A percentile compares a stretch with the other conserved stretches of the same genome.
Conservation (phyloP, 2,329 filamentous ascomycete genomes). For the Cladophialophora yegresii region DNA sequence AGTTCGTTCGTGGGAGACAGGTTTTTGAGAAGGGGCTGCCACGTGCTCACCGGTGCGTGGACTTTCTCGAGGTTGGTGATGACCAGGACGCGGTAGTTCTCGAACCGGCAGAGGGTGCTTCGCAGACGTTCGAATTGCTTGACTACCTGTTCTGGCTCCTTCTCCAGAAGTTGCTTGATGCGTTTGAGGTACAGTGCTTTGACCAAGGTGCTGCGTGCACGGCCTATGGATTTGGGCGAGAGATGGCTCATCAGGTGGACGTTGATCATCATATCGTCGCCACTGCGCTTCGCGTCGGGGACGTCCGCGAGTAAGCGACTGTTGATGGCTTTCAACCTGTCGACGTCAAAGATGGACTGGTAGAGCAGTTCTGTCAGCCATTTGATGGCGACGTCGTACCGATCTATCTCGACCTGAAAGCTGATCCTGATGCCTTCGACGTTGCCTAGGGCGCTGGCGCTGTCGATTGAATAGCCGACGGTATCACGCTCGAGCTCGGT, state of each 20-base stretch:
- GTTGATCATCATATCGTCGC: slow-evolving; percentile 61
- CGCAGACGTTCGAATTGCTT: slow-evolving; percentile 76
- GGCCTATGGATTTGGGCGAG: slow-evolving; percentile 71
- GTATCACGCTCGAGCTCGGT: slow-evolving; percentile 90
- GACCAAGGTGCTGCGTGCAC: slow-evolving; percentile 78
- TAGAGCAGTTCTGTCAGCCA: slow-evolving; percentile 88
- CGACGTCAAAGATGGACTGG: slow-evolving; percentile 82
- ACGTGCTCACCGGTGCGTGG: slow-evolving; percentile 72
- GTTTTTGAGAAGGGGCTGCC: slow-evolving; percentile 64
- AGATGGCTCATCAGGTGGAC: slow-evolving; percentile 77
- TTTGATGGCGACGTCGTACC: slow-evolving; percentile 76
- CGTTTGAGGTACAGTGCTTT: slow-evolving; percentile 85
- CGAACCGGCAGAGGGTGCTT: slow-evolving; percentile 72
- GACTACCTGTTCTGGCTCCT: slow-evolving; percentile 74
- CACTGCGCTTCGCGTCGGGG: slow-evolving; percentile 86
- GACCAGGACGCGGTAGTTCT: slow-evolving; percentile 83
- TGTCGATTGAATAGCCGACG: slow-evolving; percentile 74
- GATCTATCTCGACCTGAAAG: slow-evolving; percentile 84
- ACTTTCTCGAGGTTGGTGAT: slow-evolving; percentile 78
- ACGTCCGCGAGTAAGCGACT: slow-evolving; percentile 87
- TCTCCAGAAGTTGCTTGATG: slow-evolving; percentile 75
- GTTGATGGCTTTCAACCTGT: slow-evolving; percentile 62
- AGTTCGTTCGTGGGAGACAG: slow-evolving; percentile 60
- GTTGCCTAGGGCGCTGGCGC: slow-evolving; percentile 69
- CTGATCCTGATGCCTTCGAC: slow-evolving; percentile 77